Evolutionary conservation across 2,329 filamentous ascomycete species (phyloP), one percentile per base, ranked within the genome.

Genomic region (Penicillium sp.): DNA sequence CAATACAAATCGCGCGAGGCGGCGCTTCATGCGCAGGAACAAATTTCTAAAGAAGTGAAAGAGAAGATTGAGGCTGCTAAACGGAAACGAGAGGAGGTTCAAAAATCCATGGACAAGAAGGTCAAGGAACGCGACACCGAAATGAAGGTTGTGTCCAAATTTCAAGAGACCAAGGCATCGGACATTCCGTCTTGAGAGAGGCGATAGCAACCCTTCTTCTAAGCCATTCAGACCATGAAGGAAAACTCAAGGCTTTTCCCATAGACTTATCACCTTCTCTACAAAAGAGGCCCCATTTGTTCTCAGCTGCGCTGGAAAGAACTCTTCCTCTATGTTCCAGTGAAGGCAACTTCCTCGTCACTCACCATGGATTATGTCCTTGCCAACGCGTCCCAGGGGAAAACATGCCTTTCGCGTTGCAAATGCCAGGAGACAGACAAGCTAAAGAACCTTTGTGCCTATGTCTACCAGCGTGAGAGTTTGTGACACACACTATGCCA

Each of bases 91-190:
- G 73, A 74, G 38, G 66, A 74, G 45, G 64, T 76, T 1, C 74
- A 76, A 54, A 73, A 68, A 46, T 67, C 69, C 4, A 72, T 77
- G 61, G 74, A 77, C 52, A 75, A 76, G 61, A 77, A 77, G 59
- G 67, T 69, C 13, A 75, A 75, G 55, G 74, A 77, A 55, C 66
- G 74, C 34, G 72, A 77, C 50, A 75, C 68, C 5, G 75, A 77
- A 60, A 67, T 76, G 64, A 76, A 74, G 52, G 70, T 77, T 3
- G 61, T 76, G 2, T 72, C 71, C 45, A 77, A 77, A 51, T 76
- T 72, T 43, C 74, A 75, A 54, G 69, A 74, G 56, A 72, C 71
- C 35, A 75, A 73, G 56, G 65, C 63, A 8, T 67, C 69, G 6
- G 66, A 68, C 24, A 63, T 71, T 44, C 60, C 67, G 18, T 62